Evolutionary conservation across 2,329 filamentous ascomycete species (phyloP).

Genomic region (Scorias spongiosa): DNA sequence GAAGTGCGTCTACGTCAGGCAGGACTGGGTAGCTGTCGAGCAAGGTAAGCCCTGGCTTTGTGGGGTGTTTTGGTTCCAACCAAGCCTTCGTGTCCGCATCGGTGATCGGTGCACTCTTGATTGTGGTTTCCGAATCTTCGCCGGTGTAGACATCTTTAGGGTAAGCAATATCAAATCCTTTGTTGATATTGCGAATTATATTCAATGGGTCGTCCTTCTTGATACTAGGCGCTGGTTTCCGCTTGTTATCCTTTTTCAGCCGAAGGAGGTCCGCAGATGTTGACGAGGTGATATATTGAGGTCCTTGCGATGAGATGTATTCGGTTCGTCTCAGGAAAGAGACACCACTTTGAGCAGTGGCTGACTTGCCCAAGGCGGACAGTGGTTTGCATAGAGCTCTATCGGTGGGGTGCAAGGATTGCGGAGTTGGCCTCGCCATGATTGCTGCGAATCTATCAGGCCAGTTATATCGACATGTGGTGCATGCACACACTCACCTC

Average conservation of each 20-base stretch:
- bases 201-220: constrained; percentile 43
- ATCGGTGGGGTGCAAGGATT: constrained; percentile 68
- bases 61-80: constrained; percentile 44
- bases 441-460: constrained; percentile 10
- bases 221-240: constrained; percentile 21
- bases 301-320: constrained; percentile 56
- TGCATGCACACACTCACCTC: constrained; percentile 46
- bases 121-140: constrained; percentile 42
- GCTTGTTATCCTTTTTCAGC: constrained; percentile 26
- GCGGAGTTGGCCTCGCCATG: constrained; percentile 57
- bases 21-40: constrained; percentile 45
- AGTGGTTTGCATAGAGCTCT: constrained; percentile 69
- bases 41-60: constrained; percentile 40
- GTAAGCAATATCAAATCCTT: constrained; percentile 50
- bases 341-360: constrained; percentile 59
- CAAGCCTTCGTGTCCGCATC: constrained; percentile 43
- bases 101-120: constrained; percentile 38
- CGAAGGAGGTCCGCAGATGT: constrained; percentile 37
- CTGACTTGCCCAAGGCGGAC: constrained; percentile 70
- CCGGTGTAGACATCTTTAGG: constrained; percentile 50
- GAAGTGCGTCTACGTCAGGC: constrained; percentile 45
- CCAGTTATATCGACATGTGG: neutral
- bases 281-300: constrained; percentile 35
- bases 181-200: constrained; percentile 44
- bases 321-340: constrained; percentile 93